phyloP scores from a whole-genome alignment of 2,329 filamentous ascomycete genomes.

The Tolypocladium tropicale region DNA sequence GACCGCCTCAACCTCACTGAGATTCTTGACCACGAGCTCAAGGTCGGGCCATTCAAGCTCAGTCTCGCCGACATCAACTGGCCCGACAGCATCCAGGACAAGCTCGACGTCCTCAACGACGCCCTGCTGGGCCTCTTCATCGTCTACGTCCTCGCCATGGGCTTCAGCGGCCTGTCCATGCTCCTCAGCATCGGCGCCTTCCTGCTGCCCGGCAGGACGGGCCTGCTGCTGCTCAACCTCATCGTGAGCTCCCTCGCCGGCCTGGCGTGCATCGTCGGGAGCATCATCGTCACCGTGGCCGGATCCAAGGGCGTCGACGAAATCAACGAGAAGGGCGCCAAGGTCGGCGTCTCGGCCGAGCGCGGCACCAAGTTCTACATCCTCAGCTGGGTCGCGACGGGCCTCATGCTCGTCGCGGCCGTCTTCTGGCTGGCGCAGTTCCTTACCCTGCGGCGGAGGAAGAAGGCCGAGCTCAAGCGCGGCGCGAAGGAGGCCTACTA shows the following conservation, averaged over 20 bases:
- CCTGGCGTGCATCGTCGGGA: conserved; percentile 28
- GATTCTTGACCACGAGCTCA: conserved; percentile 34
- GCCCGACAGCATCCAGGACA: conserved; percentile 31
- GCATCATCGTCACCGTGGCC: conserved; percentile 31
- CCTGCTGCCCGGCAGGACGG: conserved; percentile 16
- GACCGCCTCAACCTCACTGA: conserved; percentile 36
- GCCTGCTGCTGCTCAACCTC: conserved; percentile 24
- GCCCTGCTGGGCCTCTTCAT: conserved; percentile 38
- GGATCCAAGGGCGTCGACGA: conserved; percentile 27
- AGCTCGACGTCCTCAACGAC: conserved; percentile 38
- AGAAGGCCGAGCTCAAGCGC: conserved; percentile 1
- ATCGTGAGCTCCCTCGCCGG: conserved; percentile 24
- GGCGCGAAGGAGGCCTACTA: neutral
- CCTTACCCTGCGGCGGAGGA: conserved; percentile 16
- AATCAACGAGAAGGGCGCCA: conserved; percentile 32
- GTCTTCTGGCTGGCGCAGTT: conserved; percentile 31
- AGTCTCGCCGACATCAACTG: conserved; percentile 35
- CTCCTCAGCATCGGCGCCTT: conserved; percentile 26
- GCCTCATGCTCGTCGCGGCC: conserved; percentile 27
- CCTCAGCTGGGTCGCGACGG: conserved; percentile 37
- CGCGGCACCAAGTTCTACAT: conserved; percentile 33
- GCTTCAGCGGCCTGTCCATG: conserved; percentile 32
- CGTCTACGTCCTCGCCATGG: conserved; percentile 35
- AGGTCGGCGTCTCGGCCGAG: conserved; percentile 32
- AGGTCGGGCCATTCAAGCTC: conserved; percentile 32